These are phyloP conservation scores for Syzygium jambos DNA, from an alignment of 345 rosid genomes.

Conservation along the genomic window DNA sequence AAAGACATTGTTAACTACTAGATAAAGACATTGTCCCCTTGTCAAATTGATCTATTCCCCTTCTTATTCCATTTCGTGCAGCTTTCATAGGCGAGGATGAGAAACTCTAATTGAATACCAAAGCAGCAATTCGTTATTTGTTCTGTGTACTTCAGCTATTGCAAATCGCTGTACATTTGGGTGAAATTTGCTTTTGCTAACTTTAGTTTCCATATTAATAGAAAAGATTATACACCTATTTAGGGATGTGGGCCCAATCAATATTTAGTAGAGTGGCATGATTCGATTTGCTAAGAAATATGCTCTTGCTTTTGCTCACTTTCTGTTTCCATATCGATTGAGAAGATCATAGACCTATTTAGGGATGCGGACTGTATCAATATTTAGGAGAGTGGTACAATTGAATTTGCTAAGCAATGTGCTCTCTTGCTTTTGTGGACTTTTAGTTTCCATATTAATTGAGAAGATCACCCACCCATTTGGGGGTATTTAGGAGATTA, in stretches of 20 bases:
- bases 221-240: background rate
- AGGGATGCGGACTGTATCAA: background rate
- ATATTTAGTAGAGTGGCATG: background rate
- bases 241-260: background rate
- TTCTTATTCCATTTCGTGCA: no score
- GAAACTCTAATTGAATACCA: background rate
- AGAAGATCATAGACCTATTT: background rate
- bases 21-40: no score
- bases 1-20: no score
- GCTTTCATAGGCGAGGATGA: background rate
- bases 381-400: background rate
- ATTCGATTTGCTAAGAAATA: background rate
- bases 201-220: background rate
- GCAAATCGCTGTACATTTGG: background rate
- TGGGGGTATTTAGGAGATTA: no score
- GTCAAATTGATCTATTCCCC: background rate
- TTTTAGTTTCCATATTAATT: no score
- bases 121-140: background rate
- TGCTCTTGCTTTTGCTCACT: background rate
- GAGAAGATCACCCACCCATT: no score
- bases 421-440: no score
- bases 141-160: background rate
- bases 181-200: background rate
- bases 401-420: no score
- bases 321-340: background rate